phyloP scores from a whole-genome alignment of 768 basidiomycete species.

The Cystoderma amianthinum region DNA sequence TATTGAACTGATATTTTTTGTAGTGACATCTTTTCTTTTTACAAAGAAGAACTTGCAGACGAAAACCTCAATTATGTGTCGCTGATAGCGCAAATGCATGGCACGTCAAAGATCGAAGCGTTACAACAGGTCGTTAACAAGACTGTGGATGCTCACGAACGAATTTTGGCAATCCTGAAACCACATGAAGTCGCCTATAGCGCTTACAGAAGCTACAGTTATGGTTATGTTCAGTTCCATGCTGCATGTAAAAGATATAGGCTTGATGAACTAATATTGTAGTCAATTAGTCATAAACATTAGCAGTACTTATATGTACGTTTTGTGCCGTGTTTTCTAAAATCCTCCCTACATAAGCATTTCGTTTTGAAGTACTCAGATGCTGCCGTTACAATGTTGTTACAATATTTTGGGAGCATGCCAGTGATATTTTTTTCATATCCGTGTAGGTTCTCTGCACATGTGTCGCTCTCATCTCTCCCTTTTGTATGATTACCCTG shows the following conservation, averaged over 20 bases:
- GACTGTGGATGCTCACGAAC: not conserved
- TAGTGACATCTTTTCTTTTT: too few species aligned
- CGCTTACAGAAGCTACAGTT: not conserved
- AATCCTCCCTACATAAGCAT: too few species aligned
- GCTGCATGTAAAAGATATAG: not conserved
- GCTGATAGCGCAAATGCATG: not conserved
- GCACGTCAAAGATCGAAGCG: not conserved
- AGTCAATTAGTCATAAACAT: too few species aligned
- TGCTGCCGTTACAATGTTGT: too few species aligned
- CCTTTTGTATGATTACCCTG: too few species aligned
- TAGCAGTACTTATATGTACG: too few species aligned
- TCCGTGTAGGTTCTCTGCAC: too few species aligned
- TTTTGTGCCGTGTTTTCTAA: too few species aligned
- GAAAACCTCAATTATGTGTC: not conserved
- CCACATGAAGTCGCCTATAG: not conserved
- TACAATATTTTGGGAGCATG: too few species aligned
- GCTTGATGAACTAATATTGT: not conserved
- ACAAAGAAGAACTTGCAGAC: conserved; percentile 1
- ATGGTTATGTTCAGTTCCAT: not conserved
- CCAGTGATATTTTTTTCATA: too few species aligned
- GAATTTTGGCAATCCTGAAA: not conserved
- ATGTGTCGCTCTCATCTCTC: too few species aligned
- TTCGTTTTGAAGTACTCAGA: too few species aligned
- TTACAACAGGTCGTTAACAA: not conserved
- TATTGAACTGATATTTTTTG: not conserved